Evolutionary conservation across 2,329 filamentous ascomycete genomes (phyloP), one percentile per base, ranked within the genome.

Genomic region (Colletotrichum sublineola): DNA sequence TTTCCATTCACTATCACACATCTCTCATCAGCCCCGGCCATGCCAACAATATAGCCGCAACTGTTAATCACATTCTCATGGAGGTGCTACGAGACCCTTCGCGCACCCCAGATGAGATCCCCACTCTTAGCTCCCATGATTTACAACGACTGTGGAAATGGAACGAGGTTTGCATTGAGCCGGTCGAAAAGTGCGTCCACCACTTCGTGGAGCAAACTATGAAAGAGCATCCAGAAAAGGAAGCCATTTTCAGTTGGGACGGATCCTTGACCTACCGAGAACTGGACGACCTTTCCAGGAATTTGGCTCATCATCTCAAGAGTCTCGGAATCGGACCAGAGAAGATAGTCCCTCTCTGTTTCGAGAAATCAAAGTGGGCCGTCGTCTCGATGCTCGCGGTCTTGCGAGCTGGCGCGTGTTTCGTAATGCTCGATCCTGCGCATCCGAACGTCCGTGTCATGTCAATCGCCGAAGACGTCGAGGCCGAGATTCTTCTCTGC

Each of bases 11-110:
- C 18, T 46, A 46, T n/a, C 44, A 11, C 20, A 46, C 44, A 0
- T 57, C 60, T 20, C 31, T 50, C 8, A 52, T 68, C 67, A 63
- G 44, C 20, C 68, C 77, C 12, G 75, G 76, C 0, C 69, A 74
- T 15, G 75, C 80, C 2, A 80, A 78, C 68, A 79, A 81, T 55
- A 81, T 80, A 33, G 77, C 77, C 0, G 69, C 81, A 1, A 79
- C 80, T 0, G 74, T 81, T 38, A 80, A 80, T 15, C 77, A 80
- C 55, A 46, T 67, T 42, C 48, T 71, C 60, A 75, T 31, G 4
- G 67, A 68, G 42, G 48, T 58, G 33, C 20, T 68, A 1, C 38
- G 20, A 8, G 52, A 50, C n/a, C 60, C 44, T 57, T 74, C 50
- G 31, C 72, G 44, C 12, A 52, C 44, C 44, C 38, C 67, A 14